A percentile compares a stretch with the other conserved stretches of the same genome.
Conservation (phyloP, 192 early-diverging fungal species). For the Thoreauomyces humboldtii region DNA sequence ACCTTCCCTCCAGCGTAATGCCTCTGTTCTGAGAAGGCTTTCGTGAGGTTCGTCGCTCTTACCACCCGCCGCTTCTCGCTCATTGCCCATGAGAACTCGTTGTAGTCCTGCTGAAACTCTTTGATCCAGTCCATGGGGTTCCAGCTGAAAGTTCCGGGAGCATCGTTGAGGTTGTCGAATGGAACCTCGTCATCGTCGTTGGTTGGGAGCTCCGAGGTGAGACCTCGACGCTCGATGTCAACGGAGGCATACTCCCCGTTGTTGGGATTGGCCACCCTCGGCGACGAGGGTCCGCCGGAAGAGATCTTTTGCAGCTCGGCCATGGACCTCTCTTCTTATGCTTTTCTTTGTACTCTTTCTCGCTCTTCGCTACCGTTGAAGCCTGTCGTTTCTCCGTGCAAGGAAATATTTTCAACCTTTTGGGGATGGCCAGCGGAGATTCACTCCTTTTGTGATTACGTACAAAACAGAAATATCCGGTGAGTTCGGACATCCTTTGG, state of each 20-base stretch:
- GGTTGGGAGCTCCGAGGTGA: background rate
- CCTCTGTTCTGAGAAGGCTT: too few relatives aligned
- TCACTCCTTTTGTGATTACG: too few relatives aligned
- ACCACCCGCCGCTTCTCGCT: slow-evolving; percentile 57
- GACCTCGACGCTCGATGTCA: slow-evolving; percentile 23
- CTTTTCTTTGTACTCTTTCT: background rate
- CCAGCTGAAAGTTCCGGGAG: slow-evolving; percentile 43
- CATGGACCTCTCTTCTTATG: slow-evolving; percentile 1
- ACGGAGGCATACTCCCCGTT: slow-evolving; percentile 1
- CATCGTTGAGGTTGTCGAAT: slow-evolving; percentile 29
- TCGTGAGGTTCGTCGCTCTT: slow-evolving; percentile 24
- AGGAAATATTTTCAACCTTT: too few relatives aligned
- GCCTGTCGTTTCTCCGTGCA: too few relatives aligned
- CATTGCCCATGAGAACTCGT: slow-evolving; percentile 48
- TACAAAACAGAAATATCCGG: too few relatives aligned
- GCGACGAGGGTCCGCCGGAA: background rate
- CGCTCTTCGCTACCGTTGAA: too few relatives aligned
- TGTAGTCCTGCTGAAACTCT: slow-evolving; percentile 45
- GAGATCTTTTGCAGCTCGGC: slow-evolving; percentile 13
- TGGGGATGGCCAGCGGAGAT: too few relatives aligned
- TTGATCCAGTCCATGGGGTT: slow-evolving; percentile 52
- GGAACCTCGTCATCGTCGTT: slow-evolving; percentile 20
- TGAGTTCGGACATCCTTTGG: too few relatives aligned
- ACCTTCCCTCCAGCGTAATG: background rate
- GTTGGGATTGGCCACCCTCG: too few relatives aligned